phyloP scores from a whole-genome alignment of 164 flowering plant species.

The Dillenia suffruticosa region DNA sequence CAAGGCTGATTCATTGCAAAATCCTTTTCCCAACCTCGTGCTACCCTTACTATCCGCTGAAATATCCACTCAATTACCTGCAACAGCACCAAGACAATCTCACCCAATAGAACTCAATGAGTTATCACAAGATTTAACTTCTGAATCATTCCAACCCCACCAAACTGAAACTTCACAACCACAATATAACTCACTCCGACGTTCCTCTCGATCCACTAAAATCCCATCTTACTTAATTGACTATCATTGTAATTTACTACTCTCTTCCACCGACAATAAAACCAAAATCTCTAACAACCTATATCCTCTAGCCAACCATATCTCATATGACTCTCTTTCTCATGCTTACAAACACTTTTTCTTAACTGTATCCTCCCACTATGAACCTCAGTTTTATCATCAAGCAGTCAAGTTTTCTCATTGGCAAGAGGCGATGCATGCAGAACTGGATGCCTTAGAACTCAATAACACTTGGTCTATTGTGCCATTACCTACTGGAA shows the following conservation, averaged over 20 bases:
- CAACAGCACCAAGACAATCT: too few species aligned
- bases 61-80: too few species aligned
- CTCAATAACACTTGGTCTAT: neutral
- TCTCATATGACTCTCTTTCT: neutral
- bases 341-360: neutral
- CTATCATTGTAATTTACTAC: too few species aligned
- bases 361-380: neutral
- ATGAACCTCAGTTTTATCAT: neutral
- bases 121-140: neutral
- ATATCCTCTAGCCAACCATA: too few species aligned
- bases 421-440: conserved; percentile 8
- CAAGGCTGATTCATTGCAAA: too few species aligned
- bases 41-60: too few species aligned
- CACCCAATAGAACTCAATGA: neutral
- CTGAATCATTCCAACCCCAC: neutral
- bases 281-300: too few species aligned
- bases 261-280: too few species aligned
- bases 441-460: conserved; percentile 1
- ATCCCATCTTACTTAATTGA: too few species aligned
- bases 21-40: too few species aligned
- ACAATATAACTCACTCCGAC: too few species aligned
- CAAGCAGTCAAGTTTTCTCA: neutral
- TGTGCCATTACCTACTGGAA: neutral
- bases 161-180: neutral
- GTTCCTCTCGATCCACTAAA: too few species aligned